A percentile compares a stretch with the other conserved stretches of the same genome.
Evolutionary conservation across 257 asterid species (phyloP).

Genomic region (Rauvolfia tetraphylla): DNA sequence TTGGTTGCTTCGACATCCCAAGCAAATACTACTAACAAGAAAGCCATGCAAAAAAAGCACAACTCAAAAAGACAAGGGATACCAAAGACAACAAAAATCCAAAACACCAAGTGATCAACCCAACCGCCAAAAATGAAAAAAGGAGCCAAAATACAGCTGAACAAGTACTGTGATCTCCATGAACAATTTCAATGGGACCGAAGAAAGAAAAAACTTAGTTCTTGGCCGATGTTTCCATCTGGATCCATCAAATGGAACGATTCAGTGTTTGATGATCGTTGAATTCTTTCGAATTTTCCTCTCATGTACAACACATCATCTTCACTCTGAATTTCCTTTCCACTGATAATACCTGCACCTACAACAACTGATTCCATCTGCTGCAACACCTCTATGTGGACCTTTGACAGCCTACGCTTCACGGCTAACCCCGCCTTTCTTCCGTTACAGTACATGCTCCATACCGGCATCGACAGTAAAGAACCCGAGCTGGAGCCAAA

Average conservation of each 20-base stretch:
- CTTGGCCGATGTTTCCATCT: slow-evolving; percentile 48
- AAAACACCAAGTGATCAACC: background rate
- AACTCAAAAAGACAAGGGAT: slow-evolving; percentile 31
- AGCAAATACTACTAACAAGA: slow-evolving; percentile 6
- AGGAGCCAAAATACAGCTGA: background rate
- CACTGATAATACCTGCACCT: slow-evolving; percentile 45
- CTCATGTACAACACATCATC: slow-evolving; percentile 52
- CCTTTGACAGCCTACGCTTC: slow-evolving; percentile 31
- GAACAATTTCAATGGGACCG: slow-evolving; percentile 22
- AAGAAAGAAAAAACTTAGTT: slow-evolving; percentile 51
- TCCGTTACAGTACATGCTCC: slow-evolving; percentile 61
- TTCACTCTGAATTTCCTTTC: slow-evolving; percentile 17
- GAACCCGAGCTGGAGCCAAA: slow-evolving; percentile 9
- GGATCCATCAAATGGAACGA: slow-evolving; percentile 61
- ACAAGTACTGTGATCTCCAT: background rate
- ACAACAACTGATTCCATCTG: slow-evolving; percentile 37
- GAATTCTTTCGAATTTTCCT: slow-evolving; percentile 53
- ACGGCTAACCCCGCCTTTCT: slow-evolving; percentile 49
- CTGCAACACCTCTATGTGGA: slow-evolving; percentile 37
- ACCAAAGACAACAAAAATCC: slow-evolving; percentile 15
- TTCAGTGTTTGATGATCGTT: slow-evolving; percentile 44
- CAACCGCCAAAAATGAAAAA: background rate
- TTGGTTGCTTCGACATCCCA: slow-evolving; percentile 3
- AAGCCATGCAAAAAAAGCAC: slow-evolving; percentile 39
- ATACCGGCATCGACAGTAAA: slow-evolving; percentile 41